Conservation (phyloP, 2,329 filamentous ascomycete genomes). For the Cercospora zeina region DNA sequence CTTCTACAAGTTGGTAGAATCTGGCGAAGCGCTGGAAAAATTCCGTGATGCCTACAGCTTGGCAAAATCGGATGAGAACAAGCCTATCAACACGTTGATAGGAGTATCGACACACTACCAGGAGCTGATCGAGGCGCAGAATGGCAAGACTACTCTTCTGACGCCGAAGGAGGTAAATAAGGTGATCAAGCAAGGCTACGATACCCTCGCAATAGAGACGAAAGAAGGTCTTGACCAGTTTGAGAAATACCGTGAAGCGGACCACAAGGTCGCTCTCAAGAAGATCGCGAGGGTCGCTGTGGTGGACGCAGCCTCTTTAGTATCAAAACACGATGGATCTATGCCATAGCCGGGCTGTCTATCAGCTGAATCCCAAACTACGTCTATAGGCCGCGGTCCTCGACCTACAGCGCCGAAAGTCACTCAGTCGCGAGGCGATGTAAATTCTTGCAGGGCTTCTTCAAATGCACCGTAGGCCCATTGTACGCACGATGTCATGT, state of each 20-base stretch:
- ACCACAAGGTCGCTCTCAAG: constrained; percentile 82
- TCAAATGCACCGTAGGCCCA: constrained; percentile 43
- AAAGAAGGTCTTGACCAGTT: constrained; percentile 76
- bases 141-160: constrained; percentile 59
- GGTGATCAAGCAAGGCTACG: constrained; percentile 95
- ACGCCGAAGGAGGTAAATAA: constrained; percentile 82
- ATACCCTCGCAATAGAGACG: constrained; percentile 87
- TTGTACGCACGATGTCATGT: constrained; percentile 42
- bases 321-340: constrained; percentile 14
- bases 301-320: constrained; percentile 55
- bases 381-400: neutral
- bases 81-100: constrained; percentile 80
- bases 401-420: neutral
- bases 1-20: constrained; percentile 97
- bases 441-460: constrained; percentile 29
- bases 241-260: constrained; percentile 61
- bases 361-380: neutral
- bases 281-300: constrained; percentile 80
- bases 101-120: constrained; percentile 85
- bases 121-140: constrained; percentile 67
- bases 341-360: neutral
- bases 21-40: constrained; percentile 75
- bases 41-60: constrained; percentile 75
- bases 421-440: constrained; percentile 13
- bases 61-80: constrained; percentile 45